Conservation (phyloP, 2,329 filamentous ascomycete genomes). For the Diaporthe sp. region DNA sequence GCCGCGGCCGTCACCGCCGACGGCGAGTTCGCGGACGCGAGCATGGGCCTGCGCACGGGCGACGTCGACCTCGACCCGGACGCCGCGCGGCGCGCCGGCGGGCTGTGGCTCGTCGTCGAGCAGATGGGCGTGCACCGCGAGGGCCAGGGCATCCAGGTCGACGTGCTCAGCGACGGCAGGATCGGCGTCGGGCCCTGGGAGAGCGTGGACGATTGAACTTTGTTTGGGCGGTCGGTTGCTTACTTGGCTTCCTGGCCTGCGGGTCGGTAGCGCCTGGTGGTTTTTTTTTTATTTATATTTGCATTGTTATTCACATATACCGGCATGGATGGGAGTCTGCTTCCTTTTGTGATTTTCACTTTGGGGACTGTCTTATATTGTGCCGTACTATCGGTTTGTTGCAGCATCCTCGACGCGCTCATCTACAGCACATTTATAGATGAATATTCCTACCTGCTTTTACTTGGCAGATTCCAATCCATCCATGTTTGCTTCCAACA, state of each 20-base stretch:
- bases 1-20: slow-evolving; percentile 76
- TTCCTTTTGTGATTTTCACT: not conserved
- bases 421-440: not conserved
- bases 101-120: slow-evolving; percentile 87
- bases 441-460: not conserved
- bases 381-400: not conserved
- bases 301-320: not conserved
- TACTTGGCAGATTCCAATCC: not conserved
- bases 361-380: not conserved
- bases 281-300: not conserved
- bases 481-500: not conserved
- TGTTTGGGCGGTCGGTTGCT: too few species aligned
- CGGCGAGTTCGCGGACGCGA: slow-evolving; percentile 81
- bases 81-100: slow-evolving; percentile 63
- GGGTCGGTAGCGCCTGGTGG: not conserved
- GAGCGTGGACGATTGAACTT: slow-evolving; percentile 37
- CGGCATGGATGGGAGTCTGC: slow-evolving; percentile 27
- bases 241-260: not conserved
- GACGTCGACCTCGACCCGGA: slow-evolving; percentile 82
- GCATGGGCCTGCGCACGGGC: slow-evolving; percentile 75
- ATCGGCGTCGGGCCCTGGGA: slow-evolving; percentile 58
- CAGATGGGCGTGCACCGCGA: slow-evolving; percentile 70
- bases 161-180: slow-evolving; percentile 51
- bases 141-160: slow-evolving; percentile 58
- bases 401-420: not conserved